These are phyloP conservation scores for Raffaelea albimanens DNA, from an alignment of 2,329 filamentous ascomycete species.

Conservation along the genomic window DNA sequence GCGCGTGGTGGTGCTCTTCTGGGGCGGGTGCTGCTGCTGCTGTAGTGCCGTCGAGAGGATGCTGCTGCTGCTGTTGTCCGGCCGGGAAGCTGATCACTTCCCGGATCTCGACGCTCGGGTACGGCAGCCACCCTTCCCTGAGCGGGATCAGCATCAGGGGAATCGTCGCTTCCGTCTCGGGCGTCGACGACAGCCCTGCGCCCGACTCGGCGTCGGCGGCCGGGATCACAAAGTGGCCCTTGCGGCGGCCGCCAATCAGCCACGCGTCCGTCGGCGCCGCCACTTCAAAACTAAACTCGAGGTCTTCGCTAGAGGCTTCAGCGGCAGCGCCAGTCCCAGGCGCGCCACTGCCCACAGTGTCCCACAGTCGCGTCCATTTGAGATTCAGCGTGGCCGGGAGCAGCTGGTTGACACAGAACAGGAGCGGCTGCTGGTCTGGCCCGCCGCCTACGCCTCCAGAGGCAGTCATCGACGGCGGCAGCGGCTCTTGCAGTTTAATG, in stretches of 20 bases:
- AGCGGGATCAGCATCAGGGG: conserved; percentile 72
- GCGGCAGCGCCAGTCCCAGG: conserved; percentile 3
- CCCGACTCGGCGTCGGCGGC: conserved; percentile 13
- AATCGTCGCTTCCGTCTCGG: conserved; percentile 46
- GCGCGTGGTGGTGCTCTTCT: too few species aligned
- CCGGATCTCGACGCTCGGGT: conserved; percentile 71
- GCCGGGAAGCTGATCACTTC: conserved; percentile 34
- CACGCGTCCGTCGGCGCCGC: conserved; percentile 65
- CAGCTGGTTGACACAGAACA: conserved; percentile 53
- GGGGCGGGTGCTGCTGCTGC: conserved; percentile 8
- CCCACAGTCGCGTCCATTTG: conserved; percentile 55
- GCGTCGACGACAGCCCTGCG: conserved; percentile 25
- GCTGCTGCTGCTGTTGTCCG: conserved; percentile 1
- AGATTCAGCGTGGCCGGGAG: conserved; percentile 53
- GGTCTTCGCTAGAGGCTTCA: too few species aligned
- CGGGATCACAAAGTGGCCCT: conserved; percentile 64
- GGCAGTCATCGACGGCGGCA: conserved; percentile 12
- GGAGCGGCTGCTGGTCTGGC: conserved; percentile 21
- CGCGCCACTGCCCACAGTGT: too few species aligned
- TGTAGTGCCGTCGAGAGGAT: not conserved
- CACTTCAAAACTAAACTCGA: conserved; percentile 79
- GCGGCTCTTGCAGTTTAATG: conserved; percentile 40
- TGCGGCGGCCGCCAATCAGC: conserved; percentile 75
- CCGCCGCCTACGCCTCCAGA: too few species aligned
- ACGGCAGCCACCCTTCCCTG: conserved; percentile 64